Percentiles rank a stretch among this genome's conserved stretches.
Conservation (phyloP, 305 asterid genomes). For the Striga hermonthica region DNA sequence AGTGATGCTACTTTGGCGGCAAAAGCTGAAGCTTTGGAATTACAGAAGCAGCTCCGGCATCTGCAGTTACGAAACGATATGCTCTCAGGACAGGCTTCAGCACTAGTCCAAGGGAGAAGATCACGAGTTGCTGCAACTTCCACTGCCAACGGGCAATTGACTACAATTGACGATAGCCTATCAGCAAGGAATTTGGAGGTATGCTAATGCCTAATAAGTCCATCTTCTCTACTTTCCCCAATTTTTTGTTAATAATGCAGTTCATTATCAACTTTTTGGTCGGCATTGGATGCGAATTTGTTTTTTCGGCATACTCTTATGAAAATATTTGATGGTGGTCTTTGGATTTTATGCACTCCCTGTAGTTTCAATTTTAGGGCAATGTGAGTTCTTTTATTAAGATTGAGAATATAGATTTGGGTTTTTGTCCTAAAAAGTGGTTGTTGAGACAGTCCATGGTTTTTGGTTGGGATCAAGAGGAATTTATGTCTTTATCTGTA, state of each 20-base stretch:
- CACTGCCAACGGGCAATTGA: conserved; percentile 72
- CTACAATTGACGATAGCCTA: conserved; percentile 76
- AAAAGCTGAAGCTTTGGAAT: conserved; percentile 83
- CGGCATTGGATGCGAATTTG: conserved; percentile 14
- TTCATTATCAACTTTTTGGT: conserved; percentile 3
- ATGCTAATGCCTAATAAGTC: conserved; percentile 18
- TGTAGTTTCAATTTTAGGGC: neutral
- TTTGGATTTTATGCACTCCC: conserved; percentile 23
- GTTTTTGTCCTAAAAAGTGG: conserved; percentile 9
- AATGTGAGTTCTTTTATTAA: conserved; percentile 1
- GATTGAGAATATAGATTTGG: neutral
- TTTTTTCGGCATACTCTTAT: conserved; percentile 7
- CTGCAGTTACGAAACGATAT: conserved; percentile 78
- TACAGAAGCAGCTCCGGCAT: conserved; percentile 86
- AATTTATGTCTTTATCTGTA: neutral
- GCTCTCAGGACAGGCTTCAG: conserved; percentile 87
- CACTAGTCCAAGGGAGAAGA: conserved; percentile 92
- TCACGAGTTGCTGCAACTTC: conserved; percentile 95
- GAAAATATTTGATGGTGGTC: conserved; percentile 6
- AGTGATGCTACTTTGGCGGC: conserved; percentile 89
- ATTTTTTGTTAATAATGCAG: conserved; percentile 13
- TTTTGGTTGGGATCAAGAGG: neutral
- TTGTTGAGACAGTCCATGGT: conserved; percentile 10
- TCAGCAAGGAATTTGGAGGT: conserved; percentile 95
- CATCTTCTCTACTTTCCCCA: conserved; percentile 1